Evolutionary conservation across 208 protist genomes (phyloP).

Genomic region (Strigomonas oncopelti): DNA sequence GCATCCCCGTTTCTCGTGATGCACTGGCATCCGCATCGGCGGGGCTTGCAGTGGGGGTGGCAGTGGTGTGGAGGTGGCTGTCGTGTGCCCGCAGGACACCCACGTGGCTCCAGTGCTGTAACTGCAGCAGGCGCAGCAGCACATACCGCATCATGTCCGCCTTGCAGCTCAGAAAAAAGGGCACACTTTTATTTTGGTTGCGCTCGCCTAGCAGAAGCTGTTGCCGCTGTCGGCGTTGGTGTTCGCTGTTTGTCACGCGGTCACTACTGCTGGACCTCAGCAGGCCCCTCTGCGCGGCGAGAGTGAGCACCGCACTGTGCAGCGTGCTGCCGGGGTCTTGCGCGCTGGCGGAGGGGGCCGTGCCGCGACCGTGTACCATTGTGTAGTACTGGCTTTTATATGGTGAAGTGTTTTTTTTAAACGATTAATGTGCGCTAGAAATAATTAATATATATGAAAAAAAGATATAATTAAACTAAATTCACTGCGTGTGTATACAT

Average conservation of each 20-base stretch:
- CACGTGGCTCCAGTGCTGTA: neutral
- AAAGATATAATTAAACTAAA: too few species aligned
- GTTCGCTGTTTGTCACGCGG: neutral
- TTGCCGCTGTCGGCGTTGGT: neutral
- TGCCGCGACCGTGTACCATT: neutral
- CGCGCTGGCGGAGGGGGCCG: too few species aligned
- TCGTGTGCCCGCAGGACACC: too few species aligned
- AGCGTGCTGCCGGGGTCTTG: too few species aligned
- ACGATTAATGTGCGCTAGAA: too few species aligned
- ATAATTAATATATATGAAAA: too few species aligned
- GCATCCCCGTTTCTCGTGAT: neutral
- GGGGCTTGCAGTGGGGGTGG: too few species aligned
- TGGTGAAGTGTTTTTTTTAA: too few species aligned
- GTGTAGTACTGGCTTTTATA: too few species aligned
- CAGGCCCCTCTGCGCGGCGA: neutral
- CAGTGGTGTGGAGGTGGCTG: too few species aligned
- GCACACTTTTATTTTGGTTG: neutral
- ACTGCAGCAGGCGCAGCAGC: neutral
- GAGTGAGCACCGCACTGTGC: neutral
- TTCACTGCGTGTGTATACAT: neutral
- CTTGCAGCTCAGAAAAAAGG: neutral
- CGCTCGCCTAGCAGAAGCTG: too few species aligned
- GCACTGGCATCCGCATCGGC: too few species aligned
- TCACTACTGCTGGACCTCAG: neutral
- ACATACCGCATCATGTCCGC: neutral